A percentile compares a stretch with the other conserved stretches of the same genome.
phyloP scores from a whole-genome alignment of 2,329 filamentous ascomycete species.

The Aspergillus jensenii region DNA sequence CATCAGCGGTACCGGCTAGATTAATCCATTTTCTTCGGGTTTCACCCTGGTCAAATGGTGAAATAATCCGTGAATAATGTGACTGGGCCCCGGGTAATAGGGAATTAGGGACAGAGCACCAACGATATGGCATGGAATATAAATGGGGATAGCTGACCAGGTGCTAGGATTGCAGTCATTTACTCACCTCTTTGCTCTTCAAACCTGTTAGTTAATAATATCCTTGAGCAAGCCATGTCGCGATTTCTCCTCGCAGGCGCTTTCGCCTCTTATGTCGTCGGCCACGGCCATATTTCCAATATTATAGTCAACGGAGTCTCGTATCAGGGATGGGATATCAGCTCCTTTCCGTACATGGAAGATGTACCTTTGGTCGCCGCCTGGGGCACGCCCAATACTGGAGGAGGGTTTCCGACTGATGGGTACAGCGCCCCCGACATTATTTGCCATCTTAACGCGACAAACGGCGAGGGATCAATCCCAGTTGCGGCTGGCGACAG shows the following conservation, averaged over 20 bases:
- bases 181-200: neutral
- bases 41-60: neutral
- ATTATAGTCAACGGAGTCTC: constrained; percentile 21
- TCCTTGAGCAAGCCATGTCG: neutral
- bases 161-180: neutral
- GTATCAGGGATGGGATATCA: constrained; percentile 29
- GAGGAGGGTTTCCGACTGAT: constrained; percentile 50
- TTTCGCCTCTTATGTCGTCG: neutral
- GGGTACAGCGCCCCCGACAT: constrained; percentile 49
- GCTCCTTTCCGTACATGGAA: constrained; percentile 28
- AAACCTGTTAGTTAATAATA: neutral
- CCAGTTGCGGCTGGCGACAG: constrained; percentile 58
- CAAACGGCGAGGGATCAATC: constrained; percentile 50
- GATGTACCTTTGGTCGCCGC: constrained; percentile 46
- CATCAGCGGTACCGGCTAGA: neutral
- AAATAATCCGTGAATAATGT: constrained; percentile 3
- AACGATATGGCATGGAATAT: neutral
- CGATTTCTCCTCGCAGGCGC: neutral
- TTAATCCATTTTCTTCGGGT: neutral
- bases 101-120: neutral
- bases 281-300: constrained; percentile 18
- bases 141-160: neutral
- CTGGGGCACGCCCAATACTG: constrained; percentile 53
- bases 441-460: constrained; percentile 60
- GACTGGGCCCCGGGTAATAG: neutral